Percentiles rank a stretch among this genome's conserved stretches.
These are phyloP conservation scores for Zygosaccharomyces kombuchaensis DNA, from an alignment of 805 yeast species.

Conservation along the genomic window DNA sequence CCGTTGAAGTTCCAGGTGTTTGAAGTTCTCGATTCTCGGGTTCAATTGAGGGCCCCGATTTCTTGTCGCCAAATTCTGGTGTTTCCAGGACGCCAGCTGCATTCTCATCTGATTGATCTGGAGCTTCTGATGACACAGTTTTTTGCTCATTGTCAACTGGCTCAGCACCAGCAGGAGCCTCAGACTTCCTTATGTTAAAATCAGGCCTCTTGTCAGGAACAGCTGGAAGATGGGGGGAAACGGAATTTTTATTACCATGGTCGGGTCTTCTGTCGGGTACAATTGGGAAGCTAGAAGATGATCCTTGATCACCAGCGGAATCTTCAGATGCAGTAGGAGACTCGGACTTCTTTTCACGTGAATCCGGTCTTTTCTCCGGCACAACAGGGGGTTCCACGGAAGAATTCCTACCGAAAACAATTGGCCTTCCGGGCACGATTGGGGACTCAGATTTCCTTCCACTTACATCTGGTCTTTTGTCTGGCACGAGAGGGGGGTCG, in stretches of 20 bases:
- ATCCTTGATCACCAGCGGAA: neutral
- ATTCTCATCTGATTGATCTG: neutral
- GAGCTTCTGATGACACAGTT: neutral
- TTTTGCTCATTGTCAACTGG: conserved; percentile 1
- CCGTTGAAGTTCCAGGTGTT: neutral
- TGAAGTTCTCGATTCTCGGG: neutral
- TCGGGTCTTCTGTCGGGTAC: neutral
- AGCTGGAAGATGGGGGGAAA: conserved; percentile 4
- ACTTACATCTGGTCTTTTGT: conserved; percentile 8
- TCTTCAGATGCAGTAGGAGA: neutral
- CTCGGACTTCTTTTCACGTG: neutral
- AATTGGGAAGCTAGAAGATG: neutral
- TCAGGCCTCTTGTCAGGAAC: conserved; percentile 13
- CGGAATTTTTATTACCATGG: neutral
- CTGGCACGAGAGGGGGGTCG: conserved; percentile 11
- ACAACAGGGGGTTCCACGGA: conserved; percentile 5
- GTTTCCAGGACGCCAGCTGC: no score
- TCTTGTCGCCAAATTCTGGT: neutral
- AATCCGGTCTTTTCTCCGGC: neutral
- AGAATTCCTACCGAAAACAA: neutral
- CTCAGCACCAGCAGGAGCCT: conserved; percentile 4
- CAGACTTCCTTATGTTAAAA: neutral
- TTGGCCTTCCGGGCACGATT: conserved; percentile 3
- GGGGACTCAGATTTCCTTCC: neutral
- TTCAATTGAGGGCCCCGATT: neutral